These are phyloP conservation scores for Ophiostoma montium DNA, from an alignment of 2,329 filamentous ascomycete species.

Conservation along the genomic window DNA sequence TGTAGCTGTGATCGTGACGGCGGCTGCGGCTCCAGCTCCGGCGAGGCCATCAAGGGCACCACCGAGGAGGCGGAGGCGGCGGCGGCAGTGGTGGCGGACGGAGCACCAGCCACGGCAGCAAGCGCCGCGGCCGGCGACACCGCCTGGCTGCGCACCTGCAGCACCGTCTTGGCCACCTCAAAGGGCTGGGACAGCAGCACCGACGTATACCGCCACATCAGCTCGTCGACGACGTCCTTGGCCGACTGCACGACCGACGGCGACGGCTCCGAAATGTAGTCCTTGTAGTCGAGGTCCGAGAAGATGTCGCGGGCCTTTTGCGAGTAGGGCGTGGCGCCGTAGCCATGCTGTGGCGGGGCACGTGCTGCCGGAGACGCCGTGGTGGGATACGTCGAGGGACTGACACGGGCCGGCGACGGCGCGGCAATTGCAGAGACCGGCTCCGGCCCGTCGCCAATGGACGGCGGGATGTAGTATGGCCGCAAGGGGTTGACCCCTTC, in stretches of 20 bases:
- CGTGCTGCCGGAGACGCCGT: not conserved
- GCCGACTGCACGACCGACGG: conserved; percentile 61
- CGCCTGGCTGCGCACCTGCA: conserved; percentile 59
- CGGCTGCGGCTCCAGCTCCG: not conserved
- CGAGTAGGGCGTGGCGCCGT: conserved; percentile 33
- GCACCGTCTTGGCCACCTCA: conserved; percentile 85
- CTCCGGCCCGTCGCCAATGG: conserved; percentile 34
- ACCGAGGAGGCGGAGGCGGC: not conserved
- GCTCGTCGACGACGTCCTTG: conserved; percentile 66
- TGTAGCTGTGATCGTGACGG: not conserved
- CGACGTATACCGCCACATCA: conserved; percentile 83
- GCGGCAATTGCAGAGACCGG: conserved; percentile 14
- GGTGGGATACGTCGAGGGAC: not conserved
- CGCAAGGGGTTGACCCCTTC: conserved; percentile 48
- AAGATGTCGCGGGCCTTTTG: conserved; percentile 71
- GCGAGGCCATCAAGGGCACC: conserved; percentile 7
- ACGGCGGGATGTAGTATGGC: conserved; percentile 53
- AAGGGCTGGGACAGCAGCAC: conserved; percentile 89
- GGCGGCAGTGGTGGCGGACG: too few relatives aligned
- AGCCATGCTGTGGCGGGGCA: conserved; percentile 31
- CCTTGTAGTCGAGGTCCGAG: conserved; percentile 81
- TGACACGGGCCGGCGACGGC: conserved; percentile 19
- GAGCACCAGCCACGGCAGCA: not conserved
- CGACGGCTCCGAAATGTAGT: conserved; percentile 65
- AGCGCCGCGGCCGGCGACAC: conserved; percentile 21